These are phyloP conservation scores for Leptodermis oblonga DNA, from an alignment of 257 asterid genomes.

Conservation along the genomic window DNA sequence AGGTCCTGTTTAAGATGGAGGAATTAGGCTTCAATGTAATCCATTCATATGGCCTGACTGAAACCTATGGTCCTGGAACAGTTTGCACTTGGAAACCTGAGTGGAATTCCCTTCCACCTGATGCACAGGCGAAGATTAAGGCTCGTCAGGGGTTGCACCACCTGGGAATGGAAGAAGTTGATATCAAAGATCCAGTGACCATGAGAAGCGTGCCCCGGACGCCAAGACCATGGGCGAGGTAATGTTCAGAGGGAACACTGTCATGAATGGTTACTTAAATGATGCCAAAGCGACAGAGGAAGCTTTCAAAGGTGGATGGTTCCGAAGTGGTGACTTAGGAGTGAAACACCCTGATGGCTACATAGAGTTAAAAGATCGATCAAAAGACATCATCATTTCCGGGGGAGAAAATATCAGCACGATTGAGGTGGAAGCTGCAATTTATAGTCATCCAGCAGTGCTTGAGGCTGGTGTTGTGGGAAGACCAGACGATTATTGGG, in stretches of 20 bases:
- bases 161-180: constrained; percentile 30
- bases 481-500: constrained; percentile 38
- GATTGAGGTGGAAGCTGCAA: constrained; percentile 31
- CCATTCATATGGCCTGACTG: constrained; percentile 38
- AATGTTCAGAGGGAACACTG: constrained; percentile 37
- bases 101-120: constrained; percentile 30
- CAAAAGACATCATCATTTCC: constrained; percentile 34
- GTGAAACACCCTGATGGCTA: constrained; percentile 36
- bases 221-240: constrained; percentile 35
- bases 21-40: constrained; percentile 28
- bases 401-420: constrained; percentile 40
- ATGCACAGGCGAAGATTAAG: constrained; percentile 24
- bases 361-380: constrained; percentile 32
- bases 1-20: constrained; percentile 31
- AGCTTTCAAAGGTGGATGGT: constrained; percentile 36
- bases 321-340: constrained; percentile 32
- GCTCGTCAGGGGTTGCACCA: constrained; percentile 36
- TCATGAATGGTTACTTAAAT: constrained; percentile 34
- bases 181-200: constrained; percentile 26
- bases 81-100: constrained; percentile 36
- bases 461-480: constrained; percentile 36
- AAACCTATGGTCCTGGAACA: constrained; percentile 38
- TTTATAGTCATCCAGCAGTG: constrained; percentile 32
- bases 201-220: constrained; percentile 31
- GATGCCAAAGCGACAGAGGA: constrained; percentile 29